Percentiles rank a stretch among this genome's conserved stretches.
phyloP scores from a whole-genome alignment of 495 filamentous ascomycete genomes.

The Penicillium robsamsonii region DNA sequence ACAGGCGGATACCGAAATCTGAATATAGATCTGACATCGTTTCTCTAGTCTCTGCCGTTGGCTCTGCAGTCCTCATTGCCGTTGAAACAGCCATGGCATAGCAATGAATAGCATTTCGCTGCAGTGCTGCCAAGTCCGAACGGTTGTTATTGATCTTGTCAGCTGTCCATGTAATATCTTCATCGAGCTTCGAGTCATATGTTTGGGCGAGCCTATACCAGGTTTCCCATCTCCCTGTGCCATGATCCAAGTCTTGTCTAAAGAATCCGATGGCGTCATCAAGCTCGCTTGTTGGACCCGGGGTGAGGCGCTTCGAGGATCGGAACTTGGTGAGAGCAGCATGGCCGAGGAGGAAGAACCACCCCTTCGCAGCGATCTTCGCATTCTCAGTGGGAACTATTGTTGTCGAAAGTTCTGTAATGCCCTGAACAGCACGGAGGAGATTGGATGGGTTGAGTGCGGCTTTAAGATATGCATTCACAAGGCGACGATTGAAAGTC shows the following conservation, averaged over 20 bases:
- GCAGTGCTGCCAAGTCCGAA: conserved; percentile 67
- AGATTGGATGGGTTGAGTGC: conserved; percentile 82
- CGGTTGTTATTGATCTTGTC: conserved; percentile 91
- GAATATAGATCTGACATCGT: conserved; percentile 81
- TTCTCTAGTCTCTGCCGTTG: conserved; percentile 57
- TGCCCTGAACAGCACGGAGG: conserved; percentile 72
- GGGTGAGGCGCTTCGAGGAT: conserved; percentile 73
- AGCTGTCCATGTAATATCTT: conserved; percentile 88
- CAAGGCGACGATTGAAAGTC: conserved; percentile 69
- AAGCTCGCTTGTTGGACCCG: conserved; percentile 79
- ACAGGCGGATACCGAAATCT: conserved; percentile 87
- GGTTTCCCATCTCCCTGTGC: conserved; percentile 83
- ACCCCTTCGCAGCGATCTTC: conserved; percentile 73
- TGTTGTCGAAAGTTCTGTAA: conserved; percentile 59
- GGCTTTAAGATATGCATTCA: conserved; percentile 71
- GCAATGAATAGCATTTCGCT: conserved; percentile 85
- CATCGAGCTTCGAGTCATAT: conserved; percentile 88
- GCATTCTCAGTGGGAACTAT: conserved; percentile 51
- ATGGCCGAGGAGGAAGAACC: conserved; percentile 90
- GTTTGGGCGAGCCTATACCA: conserved; percentile 95
- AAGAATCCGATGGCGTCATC: conserved; percentile 80
- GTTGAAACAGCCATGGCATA: conserved; percentile 87
- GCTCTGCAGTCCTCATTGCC: conserved; percentile 60
- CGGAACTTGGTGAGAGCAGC: conserved; percentile 85
- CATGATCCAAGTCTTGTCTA: conserved; percentile 81